These are phyloP conservation scores for Lichtheimia ramosa DNA, from an alignment of 371 early-diverging fungal species.

Conservation along the genomic window DNA sequence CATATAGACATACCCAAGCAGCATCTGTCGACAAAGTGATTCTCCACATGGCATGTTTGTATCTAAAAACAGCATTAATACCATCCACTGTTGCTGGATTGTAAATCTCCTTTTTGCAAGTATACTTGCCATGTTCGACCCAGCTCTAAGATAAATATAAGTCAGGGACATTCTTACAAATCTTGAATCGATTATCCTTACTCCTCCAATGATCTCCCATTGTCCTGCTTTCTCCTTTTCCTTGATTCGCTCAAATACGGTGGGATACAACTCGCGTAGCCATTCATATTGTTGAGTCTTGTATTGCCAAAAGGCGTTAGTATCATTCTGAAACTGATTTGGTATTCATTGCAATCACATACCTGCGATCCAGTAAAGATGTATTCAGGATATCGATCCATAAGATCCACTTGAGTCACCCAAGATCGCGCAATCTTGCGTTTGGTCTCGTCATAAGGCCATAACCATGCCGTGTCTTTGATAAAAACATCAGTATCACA, in stretches of 20 bases:
- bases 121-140: constrained; percentile 47
- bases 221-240: constrained; percentile 68
- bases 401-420: constrained; percentile 84
- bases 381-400: constrained; percentile 87
- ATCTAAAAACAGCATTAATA: constrained; percentile 65
- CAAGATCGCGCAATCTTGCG: constrained; percentile 93
- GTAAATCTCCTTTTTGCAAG: background rate
- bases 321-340: background rate
- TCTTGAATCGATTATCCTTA: constrained; percentile 14
- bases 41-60: constrained; percentile 97
- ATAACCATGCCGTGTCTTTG: constrained; percentile 75
- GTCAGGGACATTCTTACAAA: background rate
- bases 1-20: constrained; percentile 61
- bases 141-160: constrained; percentile 32
- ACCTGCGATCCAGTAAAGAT: constrained; percentile 91
- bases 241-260: constrained; percentile 77
- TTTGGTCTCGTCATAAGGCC: constrained; percentile 96
- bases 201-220: constrained; percentile 94
- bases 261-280: constrained; percentile 83
- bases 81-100: background rate
- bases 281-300: constrained; percentile 91
- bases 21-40: constrained; percentile 89
- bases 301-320: background rate
- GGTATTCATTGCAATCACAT: background rate
- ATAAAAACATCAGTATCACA: background rate